Base-by-base conservation (phyloP, 768 basidiomycete genomes). In the Suillus decipiens region DNA sequence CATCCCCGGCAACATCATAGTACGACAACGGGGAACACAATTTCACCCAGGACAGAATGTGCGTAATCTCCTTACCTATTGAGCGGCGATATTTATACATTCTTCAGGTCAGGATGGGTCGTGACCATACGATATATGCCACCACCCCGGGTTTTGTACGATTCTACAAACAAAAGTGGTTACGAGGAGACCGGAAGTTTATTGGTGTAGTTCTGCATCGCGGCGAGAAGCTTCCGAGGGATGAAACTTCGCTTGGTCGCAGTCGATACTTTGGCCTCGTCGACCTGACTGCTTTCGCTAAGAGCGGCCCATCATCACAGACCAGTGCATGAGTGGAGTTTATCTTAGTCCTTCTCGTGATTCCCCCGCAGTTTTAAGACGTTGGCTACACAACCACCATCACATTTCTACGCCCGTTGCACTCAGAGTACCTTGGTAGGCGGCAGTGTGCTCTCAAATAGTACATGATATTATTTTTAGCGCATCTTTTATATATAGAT, bases 21-120 rank as follows among this genome's bases (percentile, higher is more conserved):
- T 99, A 37, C 86, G 97, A 51, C 97, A 99, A 76, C 85, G 97
- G 66, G 97, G 97, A 10, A 90, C 91, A 0, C 81, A 89, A 58
- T 96, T 97, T 78, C 95, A 96, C 72, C 88, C 96, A 5, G 96
- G 96, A 1, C 95, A 95, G 74, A 89, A 98, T 76, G 96, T 95
- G 76, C 61, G 89, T 78, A 36, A 37, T 39, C 57, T 55, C 61
- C 51, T 22, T 47, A 36, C 53, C 45, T 42, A 61, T 55, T 31
- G 24, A 59, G 22, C 33, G 11, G n/a, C 12, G 28, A 47, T 41
- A 31, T 64, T 72, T 60, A 64, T 63, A 45, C 24, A 36, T 53
- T 62, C 60, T 33, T 41, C 69, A 96, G 93, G 94, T 98, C 60
- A 87, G 86, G 67, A 89, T 93, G 74, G 97, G 96, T 24, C 87